Conservation (phyloP, 257 asterid genomes). For the Penstemon newberryi region DNA sequence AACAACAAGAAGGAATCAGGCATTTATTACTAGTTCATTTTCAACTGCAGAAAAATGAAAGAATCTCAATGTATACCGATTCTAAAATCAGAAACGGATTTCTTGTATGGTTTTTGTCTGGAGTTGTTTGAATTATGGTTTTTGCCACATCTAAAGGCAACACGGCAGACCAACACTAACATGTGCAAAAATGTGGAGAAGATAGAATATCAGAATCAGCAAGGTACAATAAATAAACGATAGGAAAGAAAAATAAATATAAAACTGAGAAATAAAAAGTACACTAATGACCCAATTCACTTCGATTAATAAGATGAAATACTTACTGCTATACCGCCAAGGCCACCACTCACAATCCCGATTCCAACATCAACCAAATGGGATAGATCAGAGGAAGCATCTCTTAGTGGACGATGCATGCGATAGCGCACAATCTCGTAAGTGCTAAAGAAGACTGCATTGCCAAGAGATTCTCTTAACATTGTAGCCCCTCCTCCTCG, state of each 20-base stretch:
- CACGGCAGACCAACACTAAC: slow-evolving; percentile 70
- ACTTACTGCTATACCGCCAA: slow-evolving; percentile 82
- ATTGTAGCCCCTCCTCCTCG: slow-evolving; percentile 80
- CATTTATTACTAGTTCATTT: slow-evolving; percentile 20
- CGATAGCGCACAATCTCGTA: slow-evolving; percentile 76
- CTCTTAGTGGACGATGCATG: slow-evolving; percentile 64
- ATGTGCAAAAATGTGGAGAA: slow-evolving; percentile 20
- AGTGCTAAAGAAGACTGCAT: slow-evolving; percentile 79
- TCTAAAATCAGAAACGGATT: slow-evolving; percentile 67
- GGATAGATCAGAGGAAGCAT: slow-evolving; percentile 47
- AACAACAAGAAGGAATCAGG: slow-evolving; percentile 34
- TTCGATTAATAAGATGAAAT: slow-evolving; percentile 20
- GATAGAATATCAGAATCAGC: slow-evolving; percentile 31
- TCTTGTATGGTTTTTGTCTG: slow-evolving; percentile 54
- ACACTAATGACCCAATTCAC: slow-evolving; percentile 1
- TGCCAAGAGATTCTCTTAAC: slow-evolving; percentile 78
- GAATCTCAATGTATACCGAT: slow-evolving; percentile 41
- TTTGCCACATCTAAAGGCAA: slow-evolving; percentile 90
- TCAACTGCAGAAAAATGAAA: slow-evolving; percentile 13
- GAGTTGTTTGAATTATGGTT: slow-evolving; percentile 78
- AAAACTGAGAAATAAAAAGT: slow-evolving; percentile 15
- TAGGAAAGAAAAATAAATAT: slow-evolving; percentile 15
- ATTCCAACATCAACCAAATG: slow-evolving; percentile 71
- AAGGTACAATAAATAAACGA: slow-evolving; percentile 18
- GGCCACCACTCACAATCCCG: slow-evolving; percentile 85